phyloP scores from a whole-genome alignment of 495 filamentous ascomycete genomes.

The Aspergillus panamensis region DNA sequence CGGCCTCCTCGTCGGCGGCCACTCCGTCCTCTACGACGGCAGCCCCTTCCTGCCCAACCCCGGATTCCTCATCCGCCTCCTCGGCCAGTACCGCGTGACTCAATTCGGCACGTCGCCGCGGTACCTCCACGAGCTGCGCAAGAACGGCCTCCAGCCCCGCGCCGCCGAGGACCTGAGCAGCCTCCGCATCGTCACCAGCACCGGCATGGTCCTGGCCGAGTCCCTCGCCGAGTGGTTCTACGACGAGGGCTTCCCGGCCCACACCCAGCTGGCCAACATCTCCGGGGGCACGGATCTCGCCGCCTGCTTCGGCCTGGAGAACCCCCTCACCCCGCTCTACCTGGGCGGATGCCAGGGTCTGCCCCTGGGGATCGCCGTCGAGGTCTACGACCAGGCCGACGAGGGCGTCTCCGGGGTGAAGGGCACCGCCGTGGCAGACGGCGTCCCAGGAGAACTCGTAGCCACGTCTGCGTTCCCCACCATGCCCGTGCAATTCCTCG shows the following conservation, averaged over 20 bases:
- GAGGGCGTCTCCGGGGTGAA: slow-evolving; percentile 51
- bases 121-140: slow-evolving; percentile 67
- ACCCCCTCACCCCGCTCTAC: slow-evolving; percentile 67
- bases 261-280: slow-evolving; percentile 65
- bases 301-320: slow-evolving; percentile 64
- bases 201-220: slow-evolving; percentile 75
- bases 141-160: slow-evolving; percentile 54
- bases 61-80: slow-evolving; percentile 54
- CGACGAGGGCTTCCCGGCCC: slow-evolving; percentile 65
- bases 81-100: slow-evolving; percentile 42
- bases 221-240: slow-evolving; percentile 80
- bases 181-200: slow-evolving; percentile 59
- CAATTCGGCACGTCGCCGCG: slow-evolving; percentile 68
- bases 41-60: slow-evolving; percentile 68
- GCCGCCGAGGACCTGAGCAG: slow-evolving; percentile 57
- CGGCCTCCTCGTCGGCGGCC: slow-evolving; percentile 52
- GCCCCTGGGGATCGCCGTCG: slow-evolving; percentile 60
- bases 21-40: slow-evolving; percentile 69
- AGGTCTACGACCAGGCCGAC: slow-evolving; percentile 58
- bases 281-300: slow-evolving; percentile 77
- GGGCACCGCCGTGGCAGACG: slow-evolving; percentile 52
- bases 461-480: slow-evolving; percentile 67
- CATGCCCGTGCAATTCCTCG: slow-evolving; percentile 71
- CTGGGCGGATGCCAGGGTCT: slow-evolving; percentile 66
- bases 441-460: slow-evolving; percentile 70